These are phyloP conservation scores for Nannochloropsis oceanica DNA, from an alignment of 108 stramenopile species.

Conservation along the genomic window DNA sequence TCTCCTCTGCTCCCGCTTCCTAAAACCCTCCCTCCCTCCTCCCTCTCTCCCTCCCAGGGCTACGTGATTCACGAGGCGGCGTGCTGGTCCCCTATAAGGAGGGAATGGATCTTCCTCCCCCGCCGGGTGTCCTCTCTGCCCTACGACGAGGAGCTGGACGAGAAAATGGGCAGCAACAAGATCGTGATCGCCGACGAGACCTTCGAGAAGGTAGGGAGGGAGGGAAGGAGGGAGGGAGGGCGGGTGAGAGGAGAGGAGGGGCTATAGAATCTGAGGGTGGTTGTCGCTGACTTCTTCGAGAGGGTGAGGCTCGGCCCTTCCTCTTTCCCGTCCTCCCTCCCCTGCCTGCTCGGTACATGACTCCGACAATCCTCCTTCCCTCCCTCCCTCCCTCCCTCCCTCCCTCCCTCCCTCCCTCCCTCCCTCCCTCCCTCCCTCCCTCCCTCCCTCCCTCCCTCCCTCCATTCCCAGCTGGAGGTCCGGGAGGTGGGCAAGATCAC, in stretches of 20 bases:
- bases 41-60: slow-evolving; percentile 40
- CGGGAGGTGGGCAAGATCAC: slow-evolving; percentile 54
- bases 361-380: background rate
- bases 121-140: slow-evolving; percentile 57
- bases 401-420: background rate
- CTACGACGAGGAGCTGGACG: slow-evolving; percentile 76
- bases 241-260: too few relatives aligned
- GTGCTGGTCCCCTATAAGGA: slow-evolving; percentile 49
- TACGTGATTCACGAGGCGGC: slow-evolving; percentile 84
- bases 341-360: background rate
- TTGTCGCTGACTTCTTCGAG: too few relatives aligned
- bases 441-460: background rate
- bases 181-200: slow-evolving; percentile 50
- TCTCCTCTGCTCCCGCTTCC: too few relatives aligned
- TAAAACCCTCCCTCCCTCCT: background rate
- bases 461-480: slow-evolving; percentile 15
- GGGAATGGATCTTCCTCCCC: slow-evolving; percentile 80
- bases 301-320: too few relatives aligned
- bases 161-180: slow-evolving; percentile 66
- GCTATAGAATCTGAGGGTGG: too few relatives aligned
- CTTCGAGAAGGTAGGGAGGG: background rate
- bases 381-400: background rate
- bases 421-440: background rate
- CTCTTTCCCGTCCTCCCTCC: background rate
- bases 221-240: too few relatives aligned